Evolutionary conservation across 1,284 basidiomycete species (phyloP).

Genomic region (Grifola frondosa): DNA sequence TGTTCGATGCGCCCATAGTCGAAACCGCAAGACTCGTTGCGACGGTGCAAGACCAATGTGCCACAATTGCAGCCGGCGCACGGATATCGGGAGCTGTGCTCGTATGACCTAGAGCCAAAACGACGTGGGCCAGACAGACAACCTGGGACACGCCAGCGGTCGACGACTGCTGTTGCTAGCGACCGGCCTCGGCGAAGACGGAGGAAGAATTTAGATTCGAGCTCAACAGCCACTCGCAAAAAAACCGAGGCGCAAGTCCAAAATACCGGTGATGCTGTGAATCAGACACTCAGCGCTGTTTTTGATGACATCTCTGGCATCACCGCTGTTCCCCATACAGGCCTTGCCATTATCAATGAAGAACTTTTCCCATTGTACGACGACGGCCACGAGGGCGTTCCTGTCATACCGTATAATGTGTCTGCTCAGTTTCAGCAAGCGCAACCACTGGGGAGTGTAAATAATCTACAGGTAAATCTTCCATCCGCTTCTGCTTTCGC

Average conservation of each 20-base stretch:
- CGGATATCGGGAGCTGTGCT: conserved; percentile 31
- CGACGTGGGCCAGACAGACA: conserved; percentile 72
- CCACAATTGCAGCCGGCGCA: conserved; percentile 60
- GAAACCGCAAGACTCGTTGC: conserved; percentile 73
- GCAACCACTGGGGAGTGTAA: conserved; percentile 25
- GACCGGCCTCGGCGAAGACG: conserved; percentile 28
- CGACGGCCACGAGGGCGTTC: too few relatives aligned
- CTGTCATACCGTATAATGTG: too few relatives aligned
- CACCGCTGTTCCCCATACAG: not conserved
- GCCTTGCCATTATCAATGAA: too few relatives aligned
- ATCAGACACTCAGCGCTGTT: too few relatives aligned
- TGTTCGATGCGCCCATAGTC: conserved; percentile 40
- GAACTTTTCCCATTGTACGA: too few relatives aligned
- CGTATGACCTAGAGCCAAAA: conserved; percentile 66
- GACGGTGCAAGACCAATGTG: conserved; percentile 74
- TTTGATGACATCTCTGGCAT: not conserved
- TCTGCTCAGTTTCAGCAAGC: too few relatives aligned
- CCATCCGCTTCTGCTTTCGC: conserved; percentile 11
- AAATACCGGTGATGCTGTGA: too few relatives aligned
- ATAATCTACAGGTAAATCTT: too few relatives aligned
- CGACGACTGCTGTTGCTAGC: conserved; percentile 1
- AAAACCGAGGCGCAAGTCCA: conserved; percentile 10
- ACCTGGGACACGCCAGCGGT: conserved; percentile 67
- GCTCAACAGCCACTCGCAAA: conserved; percentile 11
- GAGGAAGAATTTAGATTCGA: conserved; percentile 18